These are phyloP conservation scores for Solanum chmielewskii DNA, from an alignment of 257 asterid genomes.

Conservation along the genomic window DNA sequence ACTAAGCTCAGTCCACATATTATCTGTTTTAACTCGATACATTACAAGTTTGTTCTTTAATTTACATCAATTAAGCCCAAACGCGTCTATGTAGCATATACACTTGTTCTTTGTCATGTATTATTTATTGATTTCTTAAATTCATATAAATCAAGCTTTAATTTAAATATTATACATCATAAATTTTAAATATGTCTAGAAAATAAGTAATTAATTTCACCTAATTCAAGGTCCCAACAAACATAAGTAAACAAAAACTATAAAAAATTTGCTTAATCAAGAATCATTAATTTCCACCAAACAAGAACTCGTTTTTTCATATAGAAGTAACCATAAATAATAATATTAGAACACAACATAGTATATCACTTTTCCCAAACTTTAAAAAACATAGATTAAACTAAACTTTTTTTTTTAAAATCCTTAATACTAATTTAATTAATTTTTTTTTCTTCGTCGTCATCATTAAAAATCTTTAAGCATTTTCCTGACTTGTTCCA, in stretches of 20 bases:
- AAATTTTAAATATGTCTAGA: accelerated
- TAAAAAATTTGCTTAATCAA: neutral
- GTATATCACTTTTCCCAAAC: neutral
- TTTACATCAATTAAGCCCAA: neutral
- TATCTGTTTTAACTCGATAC: neutral
- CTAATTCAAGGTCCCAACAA: too few relatives aligned
- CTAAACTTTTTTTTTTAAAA: neutral
- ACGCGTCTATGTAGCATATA: too few relatives aligned
- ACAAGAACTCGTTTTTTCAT: neutral
- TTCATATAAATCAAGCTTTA: neutral
- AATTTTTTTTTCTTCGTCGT: neutral
- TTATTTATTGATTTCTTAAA: too few relatives aligned
- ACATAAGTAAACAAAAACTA: neutral
- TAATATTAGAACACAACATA: neutral
- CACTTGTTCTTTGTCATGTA: neutral
- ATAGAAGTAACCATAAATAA: neutral
- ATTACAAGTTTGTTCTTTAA: too few relatives aligned
- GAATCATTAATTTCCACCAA: neutral
- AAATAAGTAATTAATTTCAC: neutral
- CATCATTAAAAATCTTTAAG: conserved; percentile 51
- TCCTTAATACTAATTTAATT: neutral
- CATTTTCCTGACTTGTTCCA: conserved; percentile 81
- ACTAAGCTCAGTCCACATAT: neutral
- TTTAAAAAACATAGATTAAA: neutral
- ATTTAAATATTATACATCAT: too few relatives aligned